phyloP scores from a whole-genome alignment of 768 basidiomycete species.

The Baorangia bicolor region DNA sequence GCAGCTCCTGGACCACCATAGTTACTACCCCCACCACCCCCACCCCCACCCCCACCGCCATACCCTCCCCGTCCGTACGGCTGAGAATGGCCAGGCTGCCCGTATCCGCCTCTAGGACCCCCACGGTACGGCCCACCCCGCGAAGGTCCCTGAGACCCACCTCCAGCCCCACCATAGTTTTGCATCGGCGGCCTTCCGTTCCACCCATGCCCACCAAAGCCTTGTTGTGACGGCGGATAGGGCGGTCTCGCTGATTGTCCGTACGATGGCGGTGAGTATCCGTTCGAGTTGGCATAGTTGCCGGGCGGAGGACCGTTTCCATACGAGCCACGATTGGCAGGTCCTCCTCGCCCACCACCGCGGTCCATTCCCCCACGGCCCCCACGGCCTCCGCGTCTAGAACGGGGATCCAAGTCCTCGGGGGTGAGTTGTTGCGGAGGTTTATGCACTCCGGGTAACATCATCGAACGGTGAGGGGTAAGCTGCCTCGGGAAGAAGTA shows the following conservation, averaged over 20 bases:
- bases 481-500: conserved; percentile 91
- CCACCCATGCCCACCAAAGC: conserved; percentile 34
- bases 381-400: conserved; percentile 52
- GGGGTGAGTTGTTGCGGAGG: conserved; percentile 60
- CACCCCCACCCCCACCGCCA: conserved; percentile 17
- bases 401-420: conserved; percentile 67
- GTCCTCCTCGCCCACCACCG: conserved; percentile 35
- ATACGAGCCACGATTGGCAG: conserved; percentile 20
- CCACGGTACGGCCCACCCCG: conserved; percentile 31
- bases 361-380: conserved; percentile 43
- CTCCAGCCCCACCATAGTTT: conserved; percentile 33
- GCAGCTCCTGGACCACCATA: conserved; percentile 16
- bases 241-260: conserved; percentile 19
- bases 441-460: conserved; percentile 71
- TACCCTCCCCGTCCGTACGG: conserved; percentile 29
- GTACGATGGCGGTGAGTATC: conserved; percentile 20
- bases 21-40: neutral
- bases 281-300: conserved; percentile 15
- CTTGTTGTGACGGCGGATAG: conserved; percentile 19
- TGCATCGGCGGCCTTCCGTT: conserved; percentile 31
- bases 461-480: conserved; percentile 78
- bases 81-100: conserved; percentile 19
- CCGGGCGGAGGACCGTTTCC: conserved; percentile 13
- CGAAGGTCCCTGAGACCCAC: conserved; percentile 27
- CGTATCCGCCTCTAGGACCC: conserved; percentile 27